phyloP scores from a whole-genome alignment of 805 yeast species.

The Yarrowia keelungensis region DNA sequence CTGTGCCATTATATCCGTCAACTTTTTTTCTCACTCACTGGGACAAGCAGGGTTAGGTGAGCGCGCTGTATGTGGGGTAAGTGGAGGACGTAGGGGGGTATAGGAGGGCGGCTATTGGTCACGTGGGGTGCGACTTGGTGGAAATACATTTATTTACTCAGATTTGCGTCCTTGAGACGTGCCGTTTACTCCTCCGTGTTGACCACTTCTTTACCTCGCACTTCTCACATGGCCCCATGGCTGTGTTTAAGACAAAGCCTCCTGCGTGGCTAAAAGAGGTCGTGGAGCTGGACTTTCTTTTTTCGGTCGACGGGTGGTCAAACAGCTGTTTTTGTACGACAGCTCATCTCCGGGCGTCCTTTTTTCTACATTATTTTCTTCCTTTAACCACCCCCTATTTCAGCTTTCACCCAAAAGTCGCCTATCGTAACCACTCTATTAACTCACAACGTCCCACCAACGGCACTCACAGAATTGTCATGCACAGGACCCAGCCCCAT shows the following conservation, averaged over 20 bases:
- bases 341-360: background rate
- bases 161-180: too few relatives aligned
- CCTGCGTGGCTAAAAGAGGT: conserved; percentile 8
- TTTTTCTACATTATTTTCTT: background rate
- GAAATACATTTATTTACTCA: too few relatives aligned
- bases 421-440: background rate
- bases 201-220: too few relatives aligned
- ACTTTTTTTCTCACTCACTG: conserved; percentile 34
- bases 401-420: too few relatives aligned
- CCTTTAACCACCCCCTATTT: background rate
- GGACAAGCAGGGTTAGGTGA: conserved; percentile 38
- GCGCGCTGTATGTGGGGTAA: conserved; percentile 25
- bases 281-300: background rate
- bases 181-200: background rate
- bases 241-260: conserved; percentile 4
- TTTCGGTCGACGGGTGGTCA: background rate
- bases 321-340: background rate
- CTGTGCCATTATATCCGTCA: conserved; percentile 34
- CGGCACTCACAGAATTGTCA: background rate
- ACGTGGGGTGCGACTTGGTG: background rate
- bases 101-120: background rate
- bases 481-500: conserved; percentile 30
- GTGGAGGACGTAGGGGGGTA: background rate
- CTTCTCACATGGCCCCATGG: background rate
- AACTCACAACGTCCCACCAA: conserved; percentile 1